Conservation (phyloP, 345 rosid species). For the Mallotus nudiflorus region DNA sequence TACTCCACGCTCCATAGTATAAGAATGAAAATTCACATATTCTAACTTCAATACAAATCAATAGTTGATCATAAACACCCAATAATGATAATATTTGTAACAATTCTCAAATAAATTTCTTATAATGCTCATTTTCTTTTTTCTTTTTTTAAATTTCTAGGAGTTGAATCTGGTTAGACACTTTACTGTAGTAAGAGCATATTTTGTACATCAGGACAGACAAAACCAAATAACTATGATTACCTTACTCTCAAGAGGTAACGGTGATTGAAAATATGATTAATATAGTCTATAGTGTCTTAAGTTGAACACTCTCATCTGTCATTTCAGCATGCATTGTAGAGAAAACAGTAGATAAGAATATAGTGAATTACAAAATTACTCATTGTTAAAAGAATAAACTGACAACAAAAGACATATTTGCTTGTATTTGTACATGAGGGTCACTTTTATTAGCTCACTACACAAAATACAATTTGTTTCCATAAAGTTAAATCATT, state of each 20-base stretch:
- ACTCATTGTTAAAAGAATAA: not conserved
- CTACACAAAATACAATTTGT: not conserved
- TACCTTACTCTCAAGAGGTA: slow-evolving; percentile 92
- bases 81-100: not conserved
- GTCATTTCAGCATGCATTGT: slow-evolving; percentile 81
- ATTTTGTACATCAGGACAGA: slow-evolving; percentile 17
- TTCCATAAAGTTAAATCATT: too few relatives aligned
- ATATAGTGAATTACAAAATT: not conserved
- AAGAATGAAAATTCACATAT: too few relatives aligned
- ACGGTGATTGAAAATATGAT: slow-evolving; percentile 88
- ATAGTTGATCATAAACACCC: slow-evolving; percentile 6
- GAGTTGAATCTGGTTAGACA: slow-evolving; percentile 2
- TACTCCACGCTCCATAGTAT: too few relatives aligned
- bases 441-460: not conserved
- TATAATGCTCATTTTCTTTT: too few relatives aligned
- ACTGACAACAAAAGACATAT: not conserved
- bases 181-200: slow-evolving; percentile 7
- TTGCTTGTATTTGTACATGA: not conserved
- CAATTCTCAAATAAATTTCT: not conserved
- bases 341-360: slow-evolving; percentile 24
- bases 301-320: slow-evolving; percentile 90
- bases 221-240: slow-evolving; percentile 20
- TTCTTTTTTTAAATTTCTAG: not conserved
- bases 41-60: too few relatives aligned
- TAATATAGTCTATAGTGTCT: slow-evolving; percentile 90